Conservation (phyloP, 257 asterid species). For the Gentiana straminea region DNA sequence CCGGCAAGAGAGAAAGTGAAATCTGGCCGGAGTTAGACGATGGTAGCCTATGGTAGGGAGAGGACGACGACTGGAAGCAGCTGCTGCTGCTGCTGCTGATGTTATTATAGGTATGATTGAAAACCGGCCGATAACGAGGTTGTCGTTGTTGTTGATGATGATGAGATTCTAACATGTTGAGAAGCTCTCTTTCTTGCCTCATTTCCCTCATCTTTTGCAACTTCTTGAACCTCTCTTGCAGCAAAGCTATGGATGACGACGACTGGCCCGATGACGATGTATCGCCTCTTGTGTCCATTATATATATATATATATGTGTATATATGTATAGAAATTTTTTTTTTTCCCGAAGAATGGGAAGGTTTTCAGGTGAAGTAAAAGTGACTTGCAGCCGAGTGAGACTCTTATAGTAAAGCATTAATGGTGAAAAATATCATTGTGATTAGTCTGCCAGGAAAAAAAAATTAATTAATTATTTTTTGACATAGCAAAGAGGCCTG, state of each 20-base stretch:
- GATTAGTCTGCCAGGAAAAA: no score
- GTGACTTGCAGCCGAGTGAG: no score
- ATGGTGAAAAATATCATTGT: no score
- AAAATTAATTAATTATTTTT: no score
- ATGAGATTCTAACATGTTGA: not conserved
- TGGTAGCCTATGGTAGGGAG: slow-evolving; percentile 7
- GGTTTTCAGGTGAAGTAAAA: no score
- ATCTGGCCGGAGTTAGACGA: slow-evolving; percentile 5
- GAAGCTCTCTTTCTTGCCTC: slow-evolving; percentile 27
- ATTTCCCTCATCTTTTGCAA: slow-evolving; percentile 22
- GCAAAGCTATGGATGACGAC: slow-evolving; percentile 22
- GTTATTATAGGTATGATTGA: slow-evolving; percentile 2
- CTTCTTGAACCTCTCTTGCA: slow-evolving; percentile 29
- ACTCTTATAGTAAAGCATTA: no score
- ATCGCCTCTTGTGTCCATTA: slow-evolving; percentile 11
- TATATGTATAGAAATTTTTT: no score
- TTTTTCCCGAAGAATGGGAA: not conserved
- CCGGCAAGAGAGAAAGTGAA: slow-evolving; percentile 16
- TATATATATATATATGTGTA: no score
- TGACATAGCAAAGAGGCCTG: no score
- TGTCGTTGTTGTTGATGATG: no score
- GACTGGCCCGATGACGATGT: slow-evolving; percentile 9
- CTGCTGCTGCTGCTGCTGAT: not conserved
- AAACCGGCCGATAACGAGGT: slow-evolving; percentile 1
- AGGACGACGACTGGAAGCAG: slow-evolving; percentile 4